These are phyloP conservation scores for Exophiala sp. DNA, from an alignment of 2,329 filamentous ascomycete genomes.

Conservation along the genomic window DNA sequence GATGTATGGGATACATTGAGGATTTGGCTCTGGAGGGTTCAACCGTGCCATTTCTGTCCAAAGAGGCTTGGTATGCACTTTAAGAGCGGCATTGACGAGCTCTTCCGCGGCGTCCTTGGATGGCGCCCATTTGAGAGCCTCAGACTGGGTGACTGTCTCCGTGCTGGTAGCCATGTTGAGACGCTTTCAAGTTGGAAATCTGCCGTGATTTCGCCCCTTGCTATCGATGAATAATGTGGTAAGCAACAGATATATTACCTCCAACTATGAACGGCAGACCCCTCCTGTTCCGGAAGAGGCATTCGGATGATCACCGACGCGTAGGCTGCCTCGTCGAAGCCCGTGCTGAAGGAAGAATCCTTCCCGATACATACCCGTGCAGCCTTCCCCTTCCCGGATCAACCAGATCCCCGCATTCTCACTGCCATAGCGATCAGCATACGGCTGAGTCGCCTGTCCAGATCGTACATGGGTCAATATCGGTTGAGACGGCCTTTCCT, in stretches of 20 bases:
- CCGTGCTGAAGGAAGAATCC: not conserved
- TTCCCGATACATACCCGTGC: conserved; percentile 18
- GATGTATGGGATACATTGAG: conserved; percentile 21
- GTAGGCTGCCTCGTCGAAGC: not conserved
- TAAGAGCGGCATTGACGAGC: conserved; percentile 19
- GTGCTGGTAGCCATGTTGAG: conserved; percentile 11
- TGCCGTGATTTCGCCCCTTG: not conserved
- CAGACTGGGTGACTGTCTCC: conserved; percentile 6
- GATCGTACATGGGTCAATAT: conserved; percentile 5
- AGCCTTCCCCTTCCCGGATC: not conserved
- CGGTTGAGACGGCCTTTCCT: not conserved
- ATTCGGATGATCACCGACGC: not conserved
- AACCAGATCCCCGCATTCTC: not conserved
- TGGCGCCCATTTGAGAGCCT: conserved; percentile 4
- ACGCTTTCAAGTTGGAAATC: not conserved
- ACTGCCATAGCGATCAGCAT: too few relatives aligned
- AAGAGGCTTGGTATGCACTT: conserved; percentile 34
- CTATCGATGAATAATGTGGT: not conserved
- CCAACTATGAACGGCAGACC: not conserved
- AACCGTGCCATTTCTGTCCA: conserved; percentile 52
- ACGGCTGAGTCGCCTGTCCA: too few relatives aligned
- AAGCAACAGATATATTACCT: not conserved
- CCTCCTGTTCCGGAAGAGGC: not conserved
- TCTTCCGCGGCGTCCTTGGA: conserved; percentile 12
- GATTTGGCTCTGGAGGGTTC: conserved; percentile 26